Conservation (phyloP, 345 rosid genomes). For the Eucalyptus cladocalyx region DNA sequence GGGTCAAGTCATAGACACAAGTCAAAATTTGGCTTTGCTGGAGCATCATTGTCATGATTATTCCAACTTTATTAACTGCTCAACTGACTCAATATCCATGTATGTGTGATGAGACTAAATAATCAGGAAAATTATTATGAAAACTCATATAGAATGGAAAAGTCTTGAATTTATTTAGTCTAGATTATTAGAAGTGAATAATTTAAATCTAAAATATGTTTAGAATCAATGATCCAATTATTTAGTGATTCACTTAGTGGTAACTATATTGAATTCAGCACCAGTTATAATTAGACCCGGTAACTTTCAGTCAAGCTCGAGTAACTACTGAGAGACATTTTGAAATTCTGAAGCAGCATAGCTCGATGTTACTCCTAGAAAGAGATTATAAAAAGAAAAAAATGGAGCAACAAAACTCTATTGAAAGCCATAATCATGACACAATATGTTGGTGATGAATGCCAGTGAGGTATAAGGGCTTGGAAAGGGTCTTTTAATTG, state of each 20-base stretch:
- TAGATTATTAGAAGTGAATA: not conserved
- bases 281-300: not conserved
- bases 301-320: not conserved
- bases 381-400: not conserved
- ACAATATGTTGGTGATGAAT: not conserved
- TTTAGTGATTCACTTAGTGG: not conserved
- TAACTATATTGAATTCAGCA: not conserved
- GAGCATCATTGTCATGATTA: not conserved
- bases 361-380: not conserved
- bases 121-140: not conserved
- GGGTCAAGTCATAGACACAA: not conserved
- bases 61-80: not conserved
- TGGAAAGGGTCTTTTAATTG: not conserved
- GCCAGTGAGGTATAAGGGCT: not conserved
- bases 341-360: not conserved
- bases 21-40: not conserved
- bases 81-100: not conserved
- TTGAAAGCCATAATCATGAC: not conserved
- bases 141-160: not conserved
- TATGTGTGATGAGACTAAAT: not conserved
- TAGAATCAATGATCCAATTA: not conserved
- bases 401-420: not conserved
- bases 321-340: not conserved
- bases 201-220: not conserved
- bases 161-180: not conserved